A percentile compares a stretch with the other conserved stretches of the same genome.
Evolutionary conservation across 129 eudicot genomes (phyloP).

Genomic region (Dittrichia graveolens): DNA sequence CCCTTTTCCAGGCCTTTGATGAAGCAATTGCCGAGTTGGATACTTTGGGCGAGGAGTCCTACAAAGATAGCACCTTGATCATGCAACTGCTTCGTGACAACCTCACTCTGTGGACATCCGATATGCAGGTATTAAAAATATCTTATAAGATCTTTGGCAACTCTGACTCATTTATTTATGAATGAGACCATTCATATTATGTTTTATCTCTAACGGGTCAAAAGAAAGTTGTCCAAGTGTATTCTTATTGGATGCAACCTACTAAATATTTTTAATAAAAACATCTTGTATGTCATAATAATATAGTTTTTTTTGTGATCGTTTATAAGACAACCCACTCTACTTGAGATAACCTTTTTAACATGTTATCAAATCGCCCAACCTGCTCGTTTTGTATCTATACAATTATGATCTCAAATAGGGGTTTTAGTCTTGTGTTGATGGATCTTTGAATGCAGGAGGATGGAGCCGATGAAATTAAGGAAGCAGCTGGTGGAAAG

Average conservation of each 20-base stretch:
- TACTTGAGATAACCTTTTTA: neutral
- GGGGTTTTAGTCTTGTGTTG: neutral
- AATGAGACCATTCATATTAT: neutral
- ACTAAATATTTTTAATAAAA: no score
- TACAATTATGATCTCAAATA: neutral
- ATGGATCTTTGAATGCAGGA: conserved; percentile 22
- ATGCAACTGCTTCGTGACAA: conserved; percentile 48
- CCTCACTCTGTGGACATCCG: conserved; percentile 47
- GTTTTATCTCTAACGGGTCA: neutral
- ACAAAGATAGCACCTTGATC: conserved; percentile 50
- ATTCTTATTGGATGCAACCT: no score
- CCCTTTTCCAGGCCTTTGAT: conserved; percentile 35
- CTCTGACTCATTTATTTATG: neutral
- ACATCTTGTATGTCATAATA: no score
- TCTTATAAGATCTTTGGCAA: neutral
- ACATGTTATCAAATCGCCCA: neutral
- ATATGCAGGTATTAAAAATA: conserved; percentile 38
- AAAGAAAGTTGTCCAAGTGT: neutral
- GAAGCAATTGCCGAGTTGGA: conserved; percentile 50
- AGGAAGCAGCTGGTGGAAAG: conserved; percentile 35
- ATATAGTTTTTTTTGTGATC: no score
- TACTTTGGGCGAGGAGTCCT: conserved; percentile 48
- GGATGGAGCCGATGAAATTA: conserved; percentile 25
- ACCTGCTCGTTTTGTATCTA: neutral
- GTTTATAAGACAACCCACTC: no score